Evolutionary conservation across 2,329 filamentous ascomycete species (phyloP), one percentile per base, ranked within the genome.

Genomic region (Beauveria varroae): DNA sequence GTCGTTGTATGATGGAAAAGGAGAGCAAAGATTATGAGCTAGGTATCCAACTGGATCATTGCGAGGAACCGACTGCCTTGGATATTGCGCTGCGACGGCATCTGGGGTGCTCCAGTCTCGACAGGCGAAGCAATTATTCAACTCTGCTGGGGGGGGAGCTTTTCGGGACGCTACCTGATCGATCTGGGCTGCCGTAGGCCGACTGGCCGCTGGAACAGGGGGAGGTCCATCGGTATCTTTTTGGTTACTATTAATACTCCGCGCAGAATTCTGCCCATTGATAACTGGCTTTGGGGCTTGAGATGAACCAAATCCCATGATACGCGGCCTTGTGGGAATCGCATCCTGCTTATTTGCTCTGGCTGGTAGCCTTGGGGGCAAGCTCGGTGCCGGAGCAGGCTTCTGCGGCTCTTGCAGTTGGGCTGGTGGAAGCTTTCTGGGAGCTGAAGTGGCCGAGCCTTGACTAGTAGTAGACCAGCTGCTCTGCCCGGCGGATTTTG

Each of bases 101-200:
- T 98, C 95, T 0, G 91, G 88, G 0, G 76, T 86, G 7, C 90
- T 92, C 74, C 96, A 98, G 75, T 98, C 93, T 65, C 93, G 86
- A 71, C 95, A 98, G 62, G 86, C 78, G 57, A 96, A 80, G 72
- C 95, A 98, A n/a, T 74, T 72, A 34, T 69, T 67, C 18, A 68
- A 65, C 8, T 65, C 66, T 22, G 67, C 64, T 14, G 71, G 60
- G 16, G 68, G 68, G 10, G 70, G 63, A 14, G 69, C 65, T 14
- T 68, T 65, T 52, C 73, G 73, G 49, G 71, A 68, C 14, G 74
- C 71, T 5, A 72, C 74, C 2, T 79, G 77, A 58, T 81, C 74
- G 37, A 85, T 79, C 65, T 84, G 78, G n/a, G 78, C 74, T 12
- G 72, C 68, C 3, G 79, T 79, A 2, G 83, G 83, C 5, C 82